phyloP scores from a whole-genome alignment of 2,329 filamentous ascomycete species.

The Sporothrix schenckii region DNA sequence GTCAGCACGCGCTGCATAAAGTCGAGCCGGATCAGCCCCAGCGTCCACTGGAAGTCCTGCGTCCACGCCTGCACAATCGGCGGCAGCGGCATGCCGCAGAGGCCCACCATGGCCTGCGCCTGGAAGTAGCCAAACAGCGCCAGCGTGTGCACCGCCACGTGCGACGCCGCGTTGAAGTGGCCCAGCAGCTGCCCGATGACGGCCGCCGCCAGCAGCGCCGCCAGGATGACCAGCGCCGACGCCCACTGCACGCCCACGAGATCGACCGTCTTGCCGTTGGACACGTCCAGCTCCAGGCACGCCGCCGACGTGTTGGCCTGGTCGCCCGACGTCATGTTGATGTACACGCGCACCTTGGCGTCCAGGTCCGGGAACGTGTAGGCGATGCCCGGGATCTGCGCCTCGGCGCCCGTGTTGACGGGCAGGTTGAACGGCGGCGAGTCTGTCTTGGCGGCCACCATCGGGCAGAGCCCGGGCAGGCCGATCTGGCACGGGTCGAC shows the following conservation, averaged over 20 bases:
- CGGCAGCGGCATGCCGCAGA: constrained; percentile 72
- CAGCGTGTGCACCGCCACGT: constrained; percentile 81
- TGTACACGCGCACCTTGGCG: constrained; percentile 71
- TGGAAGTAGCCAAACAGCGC: constrained; percentile 88
- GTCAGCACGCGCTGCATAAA: constrained; percentile 81
- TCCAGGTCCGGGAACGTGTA: constrained; percentile 84
- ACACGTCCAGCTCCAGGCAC: constrained; percentile 78
- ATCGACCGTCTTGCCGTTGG: constrained; percentile 82
- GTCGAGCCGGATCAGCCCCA: constrained; percentile 79
- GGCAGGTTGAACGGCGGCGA: constrained; percentile 60
- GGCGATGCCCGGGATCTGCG: constrained; percentile 72
- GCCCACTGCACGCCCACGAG: constrained; percentile 79
- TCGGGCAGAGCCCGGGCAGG: constrained; percentile 74
- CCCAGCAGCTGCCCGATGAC: constrained; percentile 79
- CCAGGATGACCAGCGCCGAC: constrained; percentile 74
- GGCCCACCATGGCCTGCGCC: constrained; percentile 79
- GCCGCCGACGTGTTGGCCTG: constrained; percentile 62
- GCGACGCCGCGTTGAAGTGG: constrained; percentile 83
- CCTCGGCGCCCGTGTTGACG: constrained; percentile 58
- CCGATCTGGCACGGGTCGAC: constrained; percentile 70
- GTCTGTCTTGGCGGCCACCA: constrained; percentile 66
- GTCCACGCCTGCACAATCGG: constrained; percentile 85
- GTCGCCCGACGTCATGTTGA: constrained; percentile 62
- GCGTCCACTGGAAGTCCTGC: constrained; percentile 89
- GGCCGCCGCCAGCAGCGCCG: constrained; percentile 75